phyloP scores from a whole-genome alignment of 2,329 filamentous ascomycete species.

The Aspergillus melleus region DNA sequence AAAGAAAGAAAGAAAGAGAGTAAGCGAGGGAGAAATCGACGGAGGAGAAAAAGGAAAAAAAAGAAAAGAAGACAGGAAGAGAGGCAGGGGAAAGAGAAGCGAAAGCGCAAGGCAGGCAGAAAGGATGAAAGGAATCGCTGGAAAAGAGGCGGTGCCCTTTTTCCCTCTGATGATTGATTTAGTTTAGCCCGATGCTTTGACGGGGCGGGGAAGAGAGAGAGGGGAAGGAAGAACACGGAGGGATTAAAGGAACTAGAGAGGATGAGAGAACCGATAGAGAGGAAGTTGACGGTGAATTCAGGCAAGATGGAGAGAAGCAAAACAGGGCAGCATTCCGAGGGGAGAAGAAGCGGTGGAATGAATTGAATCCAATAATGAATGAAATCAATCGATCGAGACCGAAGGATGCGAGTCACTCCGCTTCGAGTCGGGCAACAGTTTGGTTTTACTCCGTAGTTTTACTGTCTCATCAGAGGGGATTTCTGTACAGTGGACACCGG shows the following conservation, averaged over 20 bases:
- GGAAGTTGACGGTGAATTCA: neutral
- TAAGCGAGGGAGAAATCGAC: constrained; percentile 7
- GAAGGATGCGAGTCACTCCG: neutral
- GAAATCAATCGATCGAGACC: neutral
- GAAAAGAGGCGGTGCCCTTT: constrained; percentile 9
- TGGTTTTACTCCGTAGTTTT: no score
- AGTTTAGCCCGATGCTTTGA: neutral
- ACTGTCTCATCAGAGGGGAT: no score
- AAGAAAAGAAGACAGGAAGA: constrained; percentile 12
- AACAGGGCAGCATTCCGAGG: neutral
- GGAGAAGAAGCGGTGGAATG: neutral
- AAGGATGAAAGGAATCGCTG: constrained; percentile 10
- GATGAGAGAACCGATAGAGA: neutral
- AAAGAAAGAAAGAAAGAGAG: neutral
- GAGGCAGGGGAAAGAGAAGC: constrained; percentile 11
- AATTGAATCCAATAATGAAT: neutral
- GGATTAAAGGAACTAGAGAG: neutral
- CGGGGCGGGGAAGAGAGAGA: neutral
- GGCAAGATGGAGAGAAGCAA: neutral
- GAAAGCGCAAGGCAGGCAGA: constrained; percentile 10
- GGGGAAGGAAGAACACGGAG: constrained; percentile 1
- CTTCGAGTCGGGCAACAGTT: no score
- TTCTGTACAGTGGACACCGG: no score
- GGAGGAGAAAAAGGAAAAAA: constrained; percentile 11
- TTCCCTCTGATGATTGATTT: neutral